A percentile compares a stretch with the other conserved stretches of the same genome.
These are phyloP conservation scores for Brettanomyces nanus DNA, from an alignment of 805 yeast species.

Conservation along the genomic window DNA sequence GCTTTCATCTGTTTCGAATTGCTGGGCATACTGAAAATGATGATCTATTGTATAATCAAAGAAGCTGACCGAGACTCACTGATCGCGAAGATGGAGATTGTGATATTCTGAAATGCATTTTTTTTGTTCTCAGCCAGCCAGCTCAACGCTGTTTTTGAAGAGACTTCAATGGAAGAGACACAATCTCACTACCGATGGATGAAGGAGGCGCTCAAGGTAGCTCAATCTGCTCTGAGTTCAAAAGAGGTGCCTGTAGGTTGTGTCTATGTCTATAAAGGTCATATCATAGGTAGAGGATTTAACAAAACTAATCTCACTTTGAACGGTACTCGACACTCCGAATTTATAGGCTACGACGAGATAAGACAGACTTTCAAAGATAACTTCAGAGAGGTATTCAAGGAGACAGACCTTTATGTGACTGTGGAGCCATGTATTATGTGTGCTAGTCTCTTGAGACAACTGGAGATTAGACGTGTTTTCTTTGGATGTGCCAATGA, in stretches of 20 bases:
- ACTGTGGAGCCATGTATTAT: slow-evolving; percentile 97
- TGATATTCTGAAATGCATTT: no score
- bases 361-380: slow-evolving; percentile 31
- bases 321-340: slow-evolving; percentile 91
- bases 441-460: slow-evolving; percentile 92
- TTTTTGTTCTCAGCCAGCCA: no score
- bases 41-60: no score
- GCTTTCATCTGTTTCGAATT: background rate
- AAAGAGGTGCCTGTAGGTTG: slow-evolving; percentile 86
- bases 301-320: slow-evolving; percentile 80
- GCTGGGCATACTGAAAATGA: background rate
- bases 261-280: slow-evolving; percentile 44
- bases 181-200: slow-evolving; percentile 30
- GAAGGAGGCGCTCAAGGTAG: slow-evolving; percentile 47
- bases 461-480: slow-evolving; percentile 63
- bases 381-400: slow-evolving; percentile 30
- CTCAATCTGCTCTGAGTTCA: slow-evolving; percentile 52
- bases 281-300: slow-evolving; percentile 66
- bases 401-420: slow-evolving; percentile 66
- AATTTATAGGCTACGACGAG: slow-evolving; percentile 67
- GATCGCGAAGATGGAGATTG: no score
- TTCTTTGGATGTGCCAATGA: slow-evolving; percentile 93
- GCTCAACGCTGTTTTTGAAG: no score
- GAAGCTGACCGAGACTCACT: no score
- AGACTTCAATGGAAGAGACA: no score